Conservation (phyloP, 441 rosid species). For the Gossypium davidsonii region DNA sequence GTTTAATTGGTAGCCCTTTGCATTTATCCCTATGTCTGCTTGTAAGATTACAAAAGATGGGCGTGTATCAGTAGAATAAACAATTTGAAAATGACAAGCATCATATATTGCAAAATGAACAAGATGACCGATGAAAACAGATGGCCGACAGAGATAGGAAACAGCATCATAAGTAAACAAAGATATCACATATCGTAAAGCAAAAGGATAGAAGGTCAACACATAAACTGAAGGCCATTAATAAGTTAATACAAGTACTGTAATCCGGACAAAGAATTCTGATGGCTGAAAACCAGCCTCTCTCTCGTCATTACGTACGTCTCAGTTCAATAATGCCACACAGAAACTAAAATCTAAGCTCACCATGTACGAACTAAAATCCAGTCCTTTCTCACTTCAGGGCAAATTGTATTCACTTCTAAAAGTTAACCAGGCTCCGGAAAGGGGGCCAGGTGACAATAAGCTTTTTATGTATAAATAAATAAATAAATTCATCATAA, state of each 20-base stretch:
- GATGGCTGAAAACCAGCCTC: neutral
- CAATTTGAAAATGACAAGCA: neutral
- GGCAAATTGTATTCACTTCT: neutral
- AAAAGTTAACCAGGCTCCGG: slow-evolving; percentile 12
- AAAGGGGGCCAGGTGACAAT: slow-evolving; percentile 24
- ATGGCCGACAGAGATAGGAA: neutral
- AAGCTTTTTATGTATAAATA: neutral
- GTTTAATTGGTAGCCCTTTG: slow-evolving; percentile 14
- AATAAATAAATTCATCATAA: slow-evolving; percentile 9
- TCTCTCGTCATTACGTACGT: neutral
- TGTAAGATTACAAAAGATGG: slow-evolving; percentile 18
- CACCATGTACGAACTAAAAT: neutral
- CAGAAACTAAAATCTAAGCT: neutral
- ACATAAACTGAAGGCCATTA: neutral
- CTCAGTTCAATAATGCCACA: slow-evolving; percentile 5
- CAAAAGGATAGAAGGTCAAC: neutral
- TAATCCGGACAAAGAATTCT: neutral
- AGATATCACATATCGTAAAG: neutral
- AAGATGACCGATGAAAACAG: neutral
- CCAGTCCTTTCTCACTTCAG: neutral
- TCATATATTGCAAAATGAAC: neutral
- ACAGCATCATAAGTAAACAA: neutral
- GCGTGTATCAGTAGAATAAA: neutral
- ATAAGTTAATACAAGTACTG: neutral
- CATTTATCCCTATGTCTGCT: slow-evolving; percentile 21